A percentile compares a stretch with the other conserved stretches of the same genome.
Conservation (phyloP, 805 yeast species). For the Starmerella stigmatis region DNA sequence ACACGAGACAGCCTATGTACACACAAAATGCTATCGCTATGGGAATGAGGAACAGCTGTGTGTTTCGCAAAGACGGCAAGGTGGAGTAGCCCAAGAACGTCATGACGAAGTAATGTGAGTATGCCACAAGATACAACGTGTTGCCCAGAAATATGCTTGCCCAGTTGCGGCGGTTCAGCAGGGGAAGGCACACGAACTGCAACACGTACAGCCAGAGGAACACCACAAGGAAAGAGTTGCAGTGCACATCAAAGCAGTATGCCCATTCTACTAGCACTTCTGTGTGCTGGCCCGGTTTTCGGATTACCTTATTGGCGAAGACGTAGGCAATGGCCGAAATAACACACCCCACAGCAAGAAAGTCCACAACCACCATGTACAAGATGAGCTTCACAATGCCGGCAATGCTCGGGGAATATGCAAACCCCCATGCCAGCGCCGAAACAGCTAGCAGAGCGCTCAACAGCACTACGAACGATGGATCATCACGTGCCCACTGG, state of each 20-base stretch:
- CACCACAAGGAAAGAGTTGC: slow-evolving; percentile 73
- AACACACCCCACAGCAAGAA: slow-evolving; percentile 55
- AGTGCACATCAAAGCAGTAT: slow-evolving; percentile 86
- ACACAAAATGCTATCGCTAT: slow-evolving; percentile 47
- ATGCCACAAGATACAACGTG: slow-evolving; percentile 60
- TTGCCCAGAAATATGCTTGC: slow-evolving; percentile 67
- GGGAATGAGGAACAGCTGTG: slow-evolving; percentile 54
- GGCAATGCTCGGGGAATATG: slow-evolving; percentile 54
- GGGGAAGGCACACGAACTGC: slow-evolving; percentile 65
- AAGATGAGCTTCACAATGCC: slow-evolving; percentile 57
- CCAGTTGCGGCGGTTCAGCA: slow-evolving; percentile 50
- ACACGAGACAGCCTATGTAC: slow-evolving; percentile 46
- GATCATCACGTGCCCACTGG: slow-evolving; percentile 85
- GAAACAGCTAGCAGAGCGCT: slow-evolving; percentile 56
- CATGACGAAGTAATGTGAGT: slow-evolving; percentile 64
- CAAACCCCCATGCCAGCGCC: slow-evolving; percentile 85
- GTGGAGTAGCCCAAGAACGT: slow-evolving; percentile 85
- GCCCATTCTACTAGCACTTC: slow-evolving; percentile 62
- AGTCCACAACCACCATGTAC: slow-evolving; percentile 79
- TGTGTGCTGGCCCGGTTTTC: slow-evolving; percentile 8
- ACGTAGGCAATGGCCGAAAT: slow-evolving; percentile 68
- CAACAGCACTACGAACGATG: slow-evolving; percentile 68
- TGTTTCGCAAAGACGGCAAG: slow-evolving; percentile 53
- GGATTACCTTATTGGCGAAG: slow-evolving; percentile 52
- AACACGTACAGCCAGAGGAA: slow-evolving; percentile 67